These are phyloP conservation scores for Flaveria floridana DNA, from an alignment of 140 eudicot species.

Conservation along the genomic window DNA sequence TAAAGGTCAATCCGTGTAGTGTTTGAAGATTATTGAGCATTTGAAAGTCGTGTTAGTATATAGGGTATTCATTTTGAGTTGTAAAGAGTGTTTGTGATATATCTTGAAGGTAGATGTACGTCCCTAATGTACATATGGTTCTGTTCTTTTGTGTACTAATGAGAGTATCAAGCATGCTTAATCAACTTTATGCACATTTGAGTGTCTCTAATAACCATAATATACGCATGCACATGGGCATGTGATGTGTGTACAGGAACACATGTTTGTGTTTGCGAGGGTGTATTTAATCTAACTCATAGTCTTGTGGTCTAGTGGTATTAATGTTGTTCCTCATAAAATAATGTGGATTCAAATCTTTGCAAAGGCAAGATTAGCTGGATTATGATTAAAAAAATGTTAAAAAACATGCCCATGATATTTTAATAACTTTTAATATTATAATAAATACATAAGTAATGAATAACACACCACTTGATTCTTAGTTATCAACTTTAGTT, in stretches of 20 bases:
- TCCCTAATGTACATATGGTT: not conserved
- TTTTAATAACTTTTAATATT: too few species aligned
- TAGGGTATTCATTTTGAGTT: conserved; percentile 20
- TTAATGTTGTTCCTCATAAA: too few species aligned
- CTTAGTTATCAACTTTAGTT: too few species aligned
- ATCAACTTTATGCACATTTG: not conserved
- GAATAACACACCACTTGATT: too few species aligned
- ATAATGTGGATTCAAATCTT: too few species aligned
- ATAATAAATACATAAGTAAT: too few species aligned
- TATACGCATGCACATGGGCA: too few species aligned
- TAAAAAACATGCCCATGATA: too few species aligned
- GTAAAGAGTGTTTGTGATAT: not conserved
- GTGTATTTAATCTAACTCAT: not conserved
- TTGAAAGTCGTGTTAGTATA: not conserved
- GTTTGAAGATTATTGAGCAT: conserved; percentile 18
- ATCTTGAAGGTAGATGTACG: not conserved
- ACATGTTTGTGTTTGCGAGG: not conserved
- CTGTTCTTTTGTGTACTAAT: not conserved
- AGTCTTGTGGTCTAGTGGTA: too few species aligned
- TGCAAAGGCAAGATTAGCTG: too few species aligned
- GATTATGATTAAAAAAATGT: too few species aligned
- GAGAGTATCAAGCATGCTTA: not conserved
- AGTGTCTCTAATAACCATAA: too few species aligned
- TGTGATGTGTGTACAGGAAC: not conserved
- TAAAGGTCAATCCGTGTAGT: conserved; percentile 26